Evolutionary conservation across 371 early-diverging fungal species (phyloP).

Genomic region (Enteropsectra breve): DNA sequence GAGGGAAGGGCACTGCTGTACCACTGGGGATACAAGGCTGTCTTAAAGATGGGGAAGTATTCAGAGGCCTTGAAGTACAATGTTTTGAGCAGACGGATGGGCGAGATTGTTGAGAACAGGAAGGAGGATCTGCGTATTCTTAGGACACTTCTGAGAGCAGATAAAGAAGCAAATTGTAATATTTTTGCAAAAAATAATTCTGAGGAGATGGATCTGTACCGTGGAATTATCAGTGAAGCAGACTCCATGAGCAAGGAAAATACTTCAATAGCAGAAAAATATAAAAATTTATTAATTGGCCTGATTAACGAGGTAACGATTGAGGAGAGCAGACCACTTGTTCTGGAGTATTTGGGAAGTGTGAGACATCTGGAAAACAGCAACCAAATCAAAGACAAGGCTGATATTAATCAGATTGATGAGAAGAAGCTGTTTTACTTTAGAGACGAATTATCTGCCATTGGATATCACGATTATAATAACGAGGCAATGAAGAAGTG

Average conservation of each 20-base stretch:
- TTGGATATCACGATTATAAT: too few species aligned
- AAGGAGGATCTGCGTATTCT: conserved; percentile 13
- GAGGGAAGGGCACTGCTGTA: conserved; percentile 20
- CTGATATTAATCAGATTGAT: too few species aligned
- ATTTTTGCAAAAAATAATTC: not conserved
- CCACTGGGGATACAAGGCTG: conserved; percentile 12
- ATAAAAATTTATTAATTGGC: not conserved
- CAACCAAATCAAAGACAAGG: too few species aligned
- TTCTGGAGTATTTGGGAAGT: too few species aligned
- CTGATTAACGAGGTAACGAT: conserved; percentile 6
- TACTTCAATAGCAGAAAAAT: not conserved
- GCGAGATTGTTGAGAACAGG: conserved; percentile 17
- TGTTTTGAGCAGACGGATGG: conserved; percentile 3
- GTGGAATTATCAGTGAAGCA: not conserved
- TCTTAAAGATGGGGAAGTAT: not conserved
- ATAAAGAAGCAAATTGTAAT: not conserved
- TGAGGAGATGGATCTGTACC: not conserved
- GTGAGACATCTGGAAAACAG: too few species aligned
- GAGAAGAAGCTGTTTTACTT: too few species aligned
- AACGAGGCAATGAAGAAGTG: not conserved
- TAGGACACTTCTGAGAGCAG: not conserved
- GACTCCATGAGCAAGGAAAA: not conserved
- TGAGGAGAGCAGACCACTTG: conserved; percentile 7
- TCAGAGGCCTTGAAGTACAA: conserved; percentile 5
- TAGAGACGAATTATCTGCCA: too few species aligned